Evolutionary conservation across 768 basidiomycete genomes (phyloP).

Genomic region (Termitomyces sp.): DNA sequence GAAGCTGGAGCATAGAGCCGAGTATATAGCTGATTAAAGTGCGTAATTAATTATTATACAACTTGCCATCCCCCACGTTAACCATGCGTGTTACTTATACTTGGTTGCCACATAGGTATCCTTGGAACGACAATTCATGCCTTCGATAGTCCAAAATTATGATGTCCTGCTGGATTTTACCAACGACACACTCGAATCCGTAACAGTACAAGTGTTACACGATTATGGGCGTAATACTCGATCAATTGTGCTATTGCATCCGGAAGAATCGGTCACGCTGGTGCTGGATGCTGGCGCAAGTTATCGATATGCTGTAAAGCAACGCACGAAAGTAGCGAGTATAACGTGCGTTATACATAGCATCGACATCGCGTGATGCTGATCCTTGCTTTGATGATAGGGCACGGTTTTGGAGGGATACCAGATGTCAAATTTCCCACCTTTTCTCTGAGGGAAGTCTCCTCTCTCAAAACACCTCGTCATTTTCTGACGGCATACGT

Average conservation of each 20-base stretch:
- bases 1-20: slow-evolving; percentile 1
- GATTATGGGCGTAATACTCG: slow-evolving; percentile 56
- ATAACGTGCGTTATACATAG: slow-evolving; percentile 48
- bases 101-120: not conserved
- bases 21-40: slow-evolving; percentile 7
- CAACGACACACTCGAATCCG: slow-evolving; percentile 61
- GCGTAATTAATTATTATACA: slow-evolving; percentile 3
- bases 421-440: slow-evolving; percentile 55
- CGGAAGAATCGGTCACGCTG: slow-evolving; percentile 58
- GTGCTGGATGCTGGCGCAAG: slow-evolving; percentile 64
- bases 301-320: slow-evolving; percentile 67
- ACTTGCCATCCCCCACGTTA: slow-evolving; percentile 7
- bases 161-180: slow-evolving; percentile 65
- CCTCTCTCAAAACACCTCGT: slow-evolving; percentile 16
- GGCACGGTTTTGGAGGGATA: slow-evolving; percentile 61
- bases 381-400: slow-evolving; percentile 23
- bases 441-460: slow-evolving; percentile 39
- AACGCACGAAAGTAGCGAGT: slow-evolving; percentile 57
- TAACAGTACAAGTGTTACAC: slow-evolving; percentile 57
- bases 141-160: slow-evolving; percentile 50
- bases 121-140: slow-evolving; percentile 36
- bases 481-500: slow-evolving; percentile 46
- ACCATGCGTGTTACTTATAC: slow-evolving; percentile 8
- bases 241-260: slow-evolving; percentile 51
- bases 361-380: not conserved